Evolutionary conservation across 805 yeast species (phyloP).

Genomic region (Ogataea glucozyma): DNA sequence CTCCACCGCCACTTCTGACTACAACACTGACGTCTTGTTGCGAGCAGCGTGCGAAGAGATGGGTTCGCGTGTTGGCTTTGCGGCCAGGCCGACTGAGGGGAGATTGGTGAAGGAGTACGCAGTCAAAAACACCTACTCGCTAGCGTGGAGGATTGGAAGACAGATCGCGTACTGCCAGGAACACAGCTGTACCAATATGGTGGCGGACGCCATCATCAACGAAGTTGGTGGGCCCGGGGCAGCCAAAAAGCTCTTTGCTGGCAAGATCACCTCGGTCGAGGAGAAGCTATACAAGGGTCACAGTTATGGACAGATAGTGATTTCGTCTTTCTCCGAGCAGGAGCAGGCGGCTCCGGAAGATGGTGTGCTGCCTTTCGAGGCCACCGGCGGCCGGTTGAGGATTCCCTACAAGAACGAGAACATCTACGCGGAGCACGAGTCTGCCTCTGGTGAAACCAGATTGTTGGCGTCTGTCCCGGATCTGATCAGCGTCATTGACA

Average conservation of each 20-base stretch:
- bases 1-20: constrained; percentile 34
- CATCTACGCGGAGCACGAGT: constrained; percentile 27
- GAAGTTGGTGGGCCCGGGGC: constrained; percentile 32
- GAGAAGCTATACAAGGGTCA: constrained; percentile 43
- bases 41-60: constrained; percentile 44
- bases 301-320: constrained; percentile 42
- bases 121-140: constrained; percentile 34
- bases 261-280: constrained; percentile 47
- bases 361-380: constrained; percentile 7
- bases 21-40: constrained; percentile 37
- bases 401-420: constrained; percentile 53
- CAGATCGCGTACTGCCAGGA: constrained; percentile 41
- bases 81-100: constrained; percentile 27
- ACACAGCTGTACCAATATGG: constrained; percentile 33
- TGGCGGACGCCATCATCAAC: constrained; percentile 38
- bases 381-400: constrained; percentile 18
- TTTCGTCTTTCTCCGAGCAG: constrained; percentile 10
- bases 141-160: constrained; percentile 49
- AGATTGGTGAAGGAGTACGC: constrained; percentile 15
- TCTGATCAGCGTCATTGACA: constrained; percentile 26
- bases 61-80: constrained; percentile 40
- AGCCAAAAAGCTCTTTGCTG: constrained; percentile 40
- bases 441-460: constrained; percentile 14
- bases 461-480: constrained; percentile 27
- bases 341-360: not conserved